Conservation (phyloP, 1,284 basidiomycete species). For the Ustilago nuda region DNA sequence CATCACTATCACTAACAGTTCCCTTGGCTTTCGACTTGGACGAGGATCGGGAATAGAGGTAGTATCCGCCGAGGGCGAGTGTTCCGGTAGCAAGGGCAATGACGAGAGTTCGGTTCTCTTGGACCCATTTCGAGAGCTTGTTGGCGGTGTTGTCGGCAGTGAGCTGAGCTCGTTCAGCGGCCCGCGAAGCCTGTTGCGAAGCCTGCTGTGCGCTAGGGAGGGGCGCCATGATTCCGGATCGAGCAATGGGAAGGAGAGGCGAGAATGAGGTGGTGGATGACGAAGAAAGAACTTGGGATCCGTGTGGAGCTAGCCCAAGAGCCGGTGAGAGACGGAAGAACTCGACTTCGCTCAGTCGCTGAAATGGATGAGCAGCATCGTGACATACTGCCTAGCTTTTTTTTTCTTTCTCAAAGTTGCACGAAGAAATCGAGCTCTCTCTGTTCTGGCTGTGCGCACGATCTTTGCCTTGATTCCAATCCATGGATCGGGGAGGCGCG, state of each 20-base stretch:
- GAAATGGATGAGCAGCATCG: conserved; percentile 10
- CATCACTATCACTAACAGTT: conserved; percentile 37
- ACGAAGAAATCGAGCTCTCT: conserved; percentile 28
- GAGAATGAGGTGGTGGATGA: conserved; percentile 9
- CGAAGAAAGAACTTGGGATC: conserved; percentile 1
- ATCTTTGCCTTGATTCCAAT: conserved; percentile 1
- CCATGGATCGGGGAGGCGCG: neutral
- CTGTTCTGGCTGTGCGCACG: neutral
- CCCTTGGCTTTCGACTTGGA: conserved; percentile 40
- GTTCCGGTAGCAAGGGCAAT: conserved; percentile 61
- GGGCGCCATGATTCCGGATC: conserved; percentile 37
- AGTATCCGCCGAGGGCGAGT: conserved; percentile 62
- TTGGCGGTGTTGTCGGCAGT: conserved; percentile 57
- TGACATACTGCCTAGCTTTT: conserved; percentile 2
- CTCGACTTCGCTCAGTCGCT: neutral
- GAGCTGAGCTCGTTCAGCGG: conserved; percentile 47
- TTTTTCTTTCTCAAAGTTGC: conserved; percentile 17
- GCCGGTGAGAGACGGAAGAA: conserved; percentile 6
- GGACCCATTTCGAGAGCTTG: conserved; percentile 61
- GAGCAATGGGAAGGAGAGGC: neutral
- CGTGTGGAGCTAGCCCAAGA: neutral
- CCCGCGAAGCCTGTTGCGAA: conserved; percentile 50
- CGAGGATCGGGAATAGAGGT: conserved; percentile 52
- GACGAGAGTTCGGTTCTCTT: conserved; percentile 64
- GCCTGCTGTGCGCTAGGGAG: conserved; percentile 50